These are phyloP conservation scores for Plenodomus biglobosus DNA, from an alignment of 2,329 filamentous ascomycete species.

Conservation along the genomic window DNA sequence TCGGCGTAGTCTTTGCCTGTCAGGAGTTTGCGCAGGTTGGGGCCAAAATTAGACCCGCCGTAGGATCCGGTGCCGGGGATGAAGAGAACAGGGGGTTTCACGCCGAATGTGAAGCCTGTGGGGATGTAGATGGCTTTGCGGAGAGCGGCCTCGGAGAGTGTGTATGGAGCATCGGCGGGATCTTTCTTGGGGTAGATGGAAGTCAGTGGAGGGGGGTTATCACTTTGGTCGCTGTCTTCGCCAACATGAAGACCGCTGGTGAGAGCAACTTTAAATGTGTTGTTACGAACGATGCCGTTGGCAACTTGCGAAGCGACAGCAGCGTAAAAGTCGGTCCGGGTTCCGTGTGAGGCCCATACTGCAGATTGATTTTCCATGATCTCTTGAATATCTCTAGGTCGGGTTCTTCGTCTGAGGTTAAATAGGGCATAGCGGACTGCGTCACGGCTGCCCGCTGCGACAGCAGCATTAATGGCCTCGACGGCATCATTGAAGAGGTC, in stretches of 20 bases:
- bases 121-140: slow-evolving; percentile 58
- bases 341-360: slow-evolving; percentile 20
- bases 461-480: slow-evolving; percentile 13
- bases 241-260: slow-evolving; percentile 17
- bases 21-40: slow-evolving; percentile 55
- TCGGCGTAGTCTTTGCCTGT: slow-evolving; percentile 26
- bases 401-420: slow-evolving; percentile 15
- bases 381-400: slow-evolving; percentile 19
- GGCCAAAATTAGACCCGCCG: slow-evolving; percentile 50
- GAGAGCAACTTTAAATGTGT: slow-evolving; percentile 16
- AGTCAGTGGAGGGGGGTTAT: slow-evolving; percentile 17
- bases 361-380: slow-evolving; percentile 9
- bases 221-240: slow-evolving; percentile 28
- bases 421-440: slow-evolving; percentile 16
- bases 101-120: slow-evolving; percentile 47
- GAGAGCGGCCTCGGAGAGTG: slow-evolving; percentile 50
- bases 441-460: slow-evolving; percentile 13
- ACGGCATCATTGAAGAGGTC: slow-evolving; percentile 9
- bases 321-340: slow-evolving; percentile 17
- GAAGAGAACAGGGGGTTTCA: slow-evolving; percentile 54
- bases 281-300: slow-evolving; percentile 19
- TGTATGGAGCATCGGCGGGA: slow-evolving; percentile 53
- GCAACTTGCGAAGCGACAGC: slow-evolving; percentile 26
- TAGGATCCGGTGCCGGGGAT: slow-evolving; percentile 57
- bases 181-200: slow-evolving; percentile 45